These are phyloP conservation scores for Saccharomycopsis sp. DNA, from an alignment of 805 yeast species.

Conservation along the genomic window DNA sequence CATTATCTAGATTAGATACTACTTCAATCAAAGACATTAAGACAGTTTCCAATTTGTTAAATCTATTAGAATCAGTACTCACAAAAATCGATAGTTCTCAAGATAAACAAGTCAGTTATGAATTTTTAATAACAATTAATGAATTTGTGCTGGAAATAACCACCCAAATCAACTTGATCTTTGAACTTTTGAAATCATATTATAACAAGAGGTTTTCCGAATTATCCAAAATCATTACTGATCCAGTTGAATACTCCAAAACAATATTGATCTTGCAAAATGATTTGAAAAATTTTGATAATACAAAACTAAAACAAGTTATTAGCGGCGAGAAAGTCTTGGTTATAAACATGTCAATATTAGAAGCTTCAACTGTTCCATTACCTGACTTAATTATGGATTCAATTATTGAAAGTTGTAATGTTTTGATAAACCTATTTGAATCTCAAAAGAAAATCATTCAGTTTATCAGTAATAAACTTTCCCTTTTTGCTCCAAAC, in stretches of 20 bases:
- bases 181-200: no score
- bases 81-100: no score
- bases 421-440: slow-evolving; percentile 36
- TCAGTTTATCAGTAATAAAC: slow-evolving; percentile 43
- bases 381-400: slow-evolving; percentile 27
- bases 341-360: slow-evolving; percentile 66
- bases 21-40: no score
- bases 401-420: slow-evolving; percentile 35
- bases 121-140: slow-evolving; percentile 44
- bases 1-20: no score
- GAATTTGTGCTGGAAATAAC: slow-evolving; percentile 42
- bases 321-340: slow-evolving; percentile 57
- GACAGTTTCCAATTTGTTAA: no score
- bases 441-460: slow-evolving; percentile 35
- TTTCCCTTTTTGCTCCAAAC: slow-evolving; percentile 68
- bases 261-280: slow-evolving; percentile 43
- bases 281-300: slow-evolving; percentile 26
- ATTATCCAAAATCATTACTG: slow-evolving; percentile 48
- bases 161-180: slow-evolving; percentile 41
- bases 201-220: slow-evolving; percentile 65
- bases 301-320: slow-evolving; percentile 25
- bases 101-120: no score
- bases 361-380: slow-evolving; percentile 29
- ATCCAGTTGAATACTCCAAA: slow-evolving; percentile 51
- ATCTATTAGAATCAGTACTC: no score